Evolutionary conservation across 2,329 filamentous ascomycete species (phyloP).

Genomic region (Fusarium dimerum): DNA sequence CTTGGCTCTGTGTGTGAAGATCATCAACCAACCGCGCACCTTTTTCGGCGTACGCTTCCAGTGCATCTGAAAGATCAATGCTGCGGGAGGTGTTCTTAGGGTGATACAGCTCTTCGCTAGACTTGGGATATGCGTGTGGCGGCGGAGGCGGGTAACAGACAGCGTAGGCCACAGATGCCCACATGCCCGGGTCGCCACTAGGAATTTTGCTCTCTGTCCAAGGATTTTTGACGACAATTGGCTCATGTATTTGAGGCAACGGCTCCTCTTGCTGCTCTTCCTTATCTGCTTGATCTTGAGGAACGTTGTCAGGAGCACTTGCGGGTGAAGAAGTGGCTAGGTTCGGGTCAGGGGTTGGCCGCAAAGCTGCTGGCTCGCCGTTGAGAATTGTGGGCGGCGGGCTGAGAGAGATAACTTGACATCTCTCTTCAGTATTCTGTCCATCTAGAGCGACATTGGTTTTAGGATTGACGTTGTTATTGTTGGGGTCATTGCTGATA

Average conservation of each 20-base stretch:
- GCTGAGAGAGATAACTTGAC: not conserved
- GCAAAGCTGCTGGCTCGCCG: slow-evolving; percentile 4
- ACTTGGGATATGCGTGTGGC: slow-evolving; percentile 10
- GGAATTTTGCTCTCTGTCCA: slow-evolving; percentile 2
- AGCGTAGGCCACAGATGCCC: slow-evolving; percentile 1
- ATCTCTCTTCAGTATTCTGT: not conserved
- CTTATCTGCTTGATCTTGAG: not conserved
- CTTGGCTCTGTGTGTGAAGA: slow-evolving; percentile 6
- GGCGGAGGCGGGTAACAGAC: slow-evolving; percentile 10
- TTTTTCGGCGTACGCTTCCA: slow-evolving; percentile 12
- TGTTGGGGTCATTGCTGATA: not conserved
- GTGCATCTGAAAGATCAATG: slow-evolving; percentile 6
- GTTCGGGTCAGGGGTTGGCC: not conserved
- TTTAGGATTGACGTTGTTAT: not conserved
- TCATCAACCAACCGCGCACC: slow-evolving; percentile 6
- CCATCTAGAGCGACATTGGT: not conserved
- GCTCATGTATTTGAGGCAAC: not conserved
- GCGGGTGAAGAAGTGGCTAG: slow-evolving; percentile 4
- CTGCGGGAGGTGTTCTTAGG: slow-evolving; percentile 1
- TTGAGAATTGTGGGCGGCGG: not conserved
- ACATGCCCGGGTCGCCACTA: slow-evolving; percentile 4
- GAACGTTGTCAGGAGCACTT: slow-evolving; percentile 2
- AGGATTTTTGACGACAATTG: slow-evolving; percentile 1
- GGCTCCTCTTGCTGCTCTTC: not conserved
- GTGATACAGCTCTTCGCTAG: not conserved